These are phyloP conservation scores for Patellaria atrata DNA, from an alignment of 495 filamentous ascomycete genomes.

Conservation along the genomic window DNA sequence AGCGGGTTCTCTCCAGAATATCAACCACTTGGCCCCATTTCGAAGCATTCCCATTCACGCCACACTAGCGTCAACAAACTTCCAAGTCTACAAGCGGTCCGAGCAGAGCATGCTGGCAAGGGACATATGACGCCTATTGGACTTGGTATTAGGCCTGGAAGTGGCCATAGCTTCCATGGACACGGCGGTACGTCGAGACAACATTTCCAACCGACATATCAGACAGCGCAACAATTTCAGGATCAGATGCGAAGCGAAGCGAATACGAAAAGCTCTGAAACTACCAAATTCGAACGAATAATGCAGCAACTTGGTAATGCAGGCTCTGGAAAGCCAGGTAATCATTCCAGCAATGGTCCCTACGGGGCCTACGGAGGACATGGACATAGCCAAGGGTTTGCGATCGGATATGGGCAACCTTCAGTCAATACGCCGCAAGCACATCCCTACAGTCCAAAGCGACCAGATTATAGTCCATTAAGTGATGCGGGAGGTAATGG, in stretches of 20 bases:
- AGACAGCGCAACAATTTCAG: slow-evolving; percentile 13
- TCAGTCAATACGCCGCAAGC: not conserved
- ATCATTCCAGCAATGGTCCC: slow-evolving; percentile 1
- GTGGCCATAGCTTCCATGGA: slow-evolving; percentile 2
- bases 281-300: slow-evolving; percentile 10
- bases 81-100: not conserved
- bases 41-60: too few relatives aligned
- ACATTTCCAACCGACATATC: slow-evolving; percentile 1
- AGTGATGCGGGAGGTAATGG: slow-evolving; percentile 12
- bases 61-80: too few relatives aligned
- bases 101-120: too few relatives aligned
- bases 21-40: too few relatives aligned
- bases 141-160: too few relatives aligned
- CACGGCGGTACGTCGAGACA: too few relatives aligned
- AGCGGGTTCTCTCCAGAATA: too few relatives aligned
- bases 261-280: not conserved
- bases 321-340: not conserved
- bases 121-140: too few relatives aligned
- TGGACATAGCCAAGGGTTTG: not conserved
- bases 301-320: slow-evolving; percentile 6
- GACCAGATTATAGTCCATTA: slow-evolving; percentile 15
- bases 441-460: slow-evolving; percentile 9
- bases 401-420: slow-evolving; percentile 1
- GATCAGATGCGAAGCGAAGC: slow-evolving; percentile 4
- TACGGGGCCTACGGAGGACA: not conserved